A percentile compares a stretch with the other conserved stretches of the same genome.
Conservation (phyloP, 768 basidiomycete genomes). For the Mycena crocata region DNA sequence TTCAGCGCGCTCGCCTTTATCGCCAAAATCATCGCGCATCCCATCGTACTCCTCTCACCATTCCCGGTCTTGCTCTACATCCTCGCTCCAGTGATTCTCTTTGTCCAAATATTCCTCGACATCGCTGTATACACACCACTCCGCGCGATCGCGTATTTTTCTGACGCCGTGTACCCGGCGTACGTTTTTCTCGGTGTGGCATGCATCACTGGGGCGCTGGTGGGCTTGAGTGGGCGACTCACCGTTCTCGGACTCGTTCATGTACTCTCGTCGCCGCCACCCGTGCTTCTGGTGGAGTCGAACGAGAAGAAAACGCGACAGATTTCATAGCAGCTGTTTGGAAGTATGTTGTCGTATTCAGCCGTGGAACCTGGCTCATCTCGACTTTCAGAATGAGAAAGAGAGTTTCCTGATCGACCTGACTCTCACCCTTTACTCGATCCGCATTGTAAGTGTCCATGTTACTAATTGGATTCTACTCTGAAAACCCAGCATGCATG, state of each 20-base stretch:
- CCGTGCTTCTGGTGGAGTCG: background rate
- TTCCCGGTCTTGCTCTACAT: slow-evolving; percentile 37
- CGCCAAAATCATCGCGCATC: slow-evolving; percentile 1
- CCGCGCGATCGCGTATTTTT: slow-evolving; percentile 36
- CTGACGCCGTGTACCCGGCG: slow-evolving; percentile 46
- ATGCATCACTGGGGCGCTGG: slow-evolving; percentile 45
- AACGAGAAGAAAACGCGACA: background rate
- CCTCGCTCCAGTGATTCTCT: slow-evolving; percentile 47
- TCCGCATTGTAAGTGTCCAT: no score
- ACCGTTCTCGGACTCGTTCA: background rate
- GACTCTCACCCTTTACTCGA: no score
- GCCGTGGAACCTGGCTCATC: no score
- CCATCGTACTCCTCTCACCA: slow-evolving; percentile 6
- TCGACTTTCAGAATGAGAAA: no score
- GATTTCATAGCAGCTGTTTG: no score
- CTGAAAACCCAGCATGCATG: no score
- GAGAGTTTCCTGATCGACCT: no score
- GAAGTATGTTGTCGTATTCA: no score
- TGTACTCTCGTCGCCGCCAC: background rate
- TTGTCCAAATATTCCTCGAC: slow-evolving; percentile 47
- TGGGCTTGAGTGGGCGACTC: slow-evolving; percentile 45
- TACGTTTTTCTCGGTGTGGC: slow-evolving; percentile 52
- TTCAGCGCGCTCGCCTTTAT: background rate
- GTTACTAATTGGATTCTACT: no score
- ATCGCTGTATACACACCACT: slow-evolving; percentile 49